Conservation (phyloP, 1,139 yeast genomes). For the Pichia sp. region DNA sequence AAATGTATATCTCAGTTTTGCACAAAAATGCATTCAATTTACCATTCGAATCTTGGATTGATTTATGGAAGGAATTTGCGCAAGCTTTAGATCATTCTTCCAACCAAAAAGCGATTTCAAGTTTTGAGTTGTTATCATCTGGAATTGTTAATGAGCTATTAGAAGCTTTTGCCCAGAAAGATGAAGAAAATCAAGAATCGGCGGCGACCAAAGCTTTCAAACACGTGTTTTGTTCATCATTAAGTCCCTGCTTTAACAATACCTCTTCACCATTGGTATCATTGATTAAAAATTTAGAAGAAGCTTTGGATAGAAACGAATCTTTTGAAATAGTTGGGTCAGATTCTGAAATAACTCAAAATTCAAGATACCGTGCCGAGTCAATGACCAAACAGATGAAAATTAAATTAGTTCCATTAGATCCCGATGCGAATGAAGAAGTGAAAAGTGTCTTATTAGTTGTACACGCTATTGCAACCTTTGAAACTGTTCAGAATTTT, state of each 20-base stretch:
- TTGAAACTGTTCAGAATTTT: constrained; percentile 64
- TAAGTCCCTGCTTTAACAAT: constrained; percentile 23
- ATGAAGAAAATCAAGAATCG: no score
- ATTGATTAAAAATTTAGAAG: constrained; percentile 58
- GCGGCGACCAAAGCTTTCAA: constrained; percentile 39
- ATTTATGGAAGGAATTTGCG: constrained; percentile 44
- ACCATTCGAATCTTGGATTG: no score
- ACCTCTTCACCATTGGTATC: constrained; percentile 34
- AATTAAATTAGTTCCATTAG: constrained; percentile 42
- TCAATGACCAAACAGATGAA: constrained; percentile 71
- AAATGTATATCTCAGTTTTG: constrained; percentile 28
- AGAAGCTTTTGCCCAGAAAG: constrained; percentile 33
- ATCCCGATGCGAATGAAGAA: constrained; percentile 30
- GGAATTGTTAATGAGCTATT: constrained; percentile 53
- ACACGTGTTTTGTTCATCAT: constrained; percentile 36
- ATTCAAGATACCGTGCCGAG: constrained; percentile 37
- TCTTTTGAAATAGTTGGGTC: constrained; percentile 61
- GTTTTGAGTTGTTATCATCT: constrained; percentile 70
- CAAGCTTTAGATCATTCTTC: no score
- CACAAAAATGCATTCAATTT: constrained; percentile 10
- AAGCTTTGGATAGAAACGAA: constrained; percentile 69
- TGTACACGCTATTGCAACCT: constrained; percentile 88
- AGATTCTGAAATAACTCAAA: constrained; percentile 18
- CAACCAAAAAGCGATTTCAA: constrained; percentile 51
- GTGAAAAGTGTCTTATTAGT: constrained; percentile 47